Percentiles rank a stretch among this genome's conserved stretches.
These are phyloP conservation scores for Apiospora phragmitis DNA, from an alignment of 2,329 filamentous ascomycete species.

Conservation along the genomic window DNA sequence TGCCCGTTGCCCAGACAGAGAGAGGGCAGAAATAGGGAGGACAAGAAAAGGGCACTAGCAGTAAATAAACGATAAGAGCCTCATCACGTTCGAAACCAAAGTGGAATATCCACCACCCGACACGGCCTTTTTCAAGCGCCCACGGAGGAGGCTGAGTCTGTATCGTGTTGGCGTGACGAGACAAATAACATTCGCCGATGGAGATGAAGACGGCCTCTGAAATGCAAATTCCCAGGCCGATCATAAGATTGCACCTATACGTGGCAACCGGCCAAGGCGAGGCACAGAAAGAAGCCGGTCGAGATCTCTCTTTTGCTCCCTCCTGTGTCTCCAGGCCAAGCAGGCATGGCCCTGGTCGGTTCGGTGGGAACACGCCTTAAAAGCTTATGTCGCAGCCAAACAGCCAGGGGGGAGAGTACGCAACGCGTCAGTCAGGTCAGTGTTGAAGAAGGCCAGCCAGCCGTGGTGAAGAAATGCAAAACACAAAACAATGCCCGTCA, in stretches of 20 bases:
- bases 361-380: neutral
- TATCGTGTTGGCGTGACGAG: slow-evolving; percentile 1
- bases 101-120: neutral
- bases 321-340: neutral
- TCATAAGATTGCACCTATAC: neutral
- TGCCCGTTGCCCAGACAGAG: neutral
- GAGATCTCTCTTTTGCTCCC: neutral
- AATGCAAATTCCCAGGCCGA: neutral
- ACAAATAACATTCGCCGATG: neutral
- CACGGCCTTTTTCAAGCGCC: neutral
- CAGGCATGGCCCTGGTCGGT: neutral
- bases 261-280: neutral
- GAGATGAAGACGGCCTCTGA: neutral
- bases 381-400: neutral
- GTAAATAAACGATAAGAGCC: slow-evolving; percentile 1
- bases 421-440: neutral
- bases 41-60: neutral
- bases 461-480: neutral
- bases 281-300: neutral
- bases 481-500: neutral
- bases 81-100: neutral
- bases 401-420: neutral
- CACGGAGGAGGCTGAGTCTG: slow-evolving; percentile 3
- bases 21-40: neutral
- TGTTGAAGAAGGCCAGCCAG: neutral